Conservation (phyloP, 164 flowering plant species). For the Hamamelis virginiana region DNA sequence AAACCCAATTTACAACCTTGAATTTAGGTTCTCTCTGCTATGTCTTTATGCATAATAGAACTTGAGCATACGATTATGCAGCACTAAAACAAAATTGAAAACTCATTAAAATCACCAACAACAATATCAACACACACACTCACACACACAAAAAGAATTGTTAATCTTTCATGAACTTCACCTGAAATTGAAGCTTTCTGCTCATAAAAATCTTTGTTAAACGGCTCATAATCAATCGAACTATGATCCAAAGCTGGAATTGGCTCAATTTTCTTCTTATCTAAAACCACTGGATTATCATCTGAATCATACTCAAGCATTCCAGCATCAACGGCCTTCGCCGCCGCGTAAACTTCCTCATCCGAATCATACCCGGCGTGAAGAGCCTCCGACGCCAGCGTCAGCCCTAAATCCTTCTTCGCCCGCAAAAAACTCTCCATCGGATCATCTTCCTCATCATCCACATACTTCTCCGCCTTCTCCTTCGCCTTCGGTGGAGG, state of each 20-base stretch:
- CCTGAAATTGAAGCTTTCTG: conserved; percentile 83
- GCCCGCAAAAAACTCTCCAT: conserved; percentile 86
- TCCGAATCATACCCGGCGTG: conserved; percentile 95
- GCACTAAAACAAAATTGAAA: too few relatives aligned
- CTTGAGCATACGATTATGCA: too few relatives aligned
- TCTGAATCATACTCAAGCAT: conserved; percentile 91
- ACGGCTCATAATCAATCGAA: conserved; percentile 75
- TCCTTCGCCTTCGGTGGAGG: conserved; percentile 56
- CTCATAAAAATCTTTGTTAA: conserved; percentile 90
- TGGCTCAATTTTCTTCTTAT: conserved; percentile 91
- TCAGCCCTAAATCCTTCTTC: conserved; percentile 86
- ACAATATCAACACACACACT: background rate
- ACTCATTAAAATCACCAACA: too few relatives aligned
- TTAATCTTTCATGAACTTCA: conserved; percentile 15
- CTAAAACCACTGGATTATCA: conserved; percentile 80
- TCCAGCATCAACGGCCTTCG: conserved; percentile 97
- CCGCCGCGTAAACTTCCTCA: conserved; percentile 98
- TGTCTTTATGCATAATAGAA: too few relatives aligned
- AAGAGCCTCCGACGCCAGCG: conserved; percentile 85
- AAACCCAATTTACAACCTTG: too few relatives aligned
- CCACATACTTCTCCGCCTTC: conserved; percentile 61
- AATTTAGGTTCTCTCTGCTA: too few relatives aligned
- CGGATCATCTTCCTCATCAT: conserved; percentile 91
- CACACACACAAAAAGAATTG: background rate
- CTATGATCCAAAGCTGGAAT: conserved; percentile 87